Evolutionary conservation across 202 grass and related monocot genomes (phyloP), one percentile per base, ranked within the genome.

Genomic region (Digitaria exilis): DNA sequence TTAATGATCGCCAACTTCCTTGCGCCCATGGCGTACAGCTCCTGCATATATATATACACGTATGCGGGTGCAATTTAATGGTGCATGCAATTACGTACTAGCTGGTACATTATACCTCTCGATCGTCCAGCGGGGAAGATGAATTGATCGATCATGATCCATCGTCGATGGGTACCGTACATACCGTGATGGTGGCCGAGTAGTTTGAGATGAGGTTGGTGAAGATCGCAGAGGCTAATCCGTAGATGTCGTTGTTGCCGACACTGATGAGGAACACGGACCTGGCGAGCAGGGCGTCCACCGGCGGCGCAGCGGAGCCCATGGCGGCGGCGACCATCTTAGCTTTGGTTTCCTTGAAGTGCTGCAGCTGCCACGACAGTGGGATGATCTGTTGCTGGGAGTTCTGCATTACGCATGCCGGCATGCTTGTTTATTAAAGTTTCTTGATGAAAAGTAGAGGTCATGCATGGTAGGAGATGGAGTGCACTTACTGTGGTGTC

Each of bases 231-330:
- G 17, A 26, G 1, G 58, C 71, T 5, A 88, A 14, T 9, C n/a
- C 54, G 41, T 46, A 79, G 10, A 91, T 0, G 71, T 89, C 83
- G 35, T 94, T 94, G 69, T 57, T 59, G 15, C 83, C 85, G 21
- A 24, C 3, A 8, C 83, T 61, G 15, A 93, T 3, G 77, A 88
- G 76, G 70, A 90, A 88, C 63, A 90, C 16, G 24, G 85, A 93
- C 41, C 15, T 62, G 28, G 28, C 45, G 29, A 90, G 32, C 31
- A 70, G 19, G 29, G 1, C 7, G 28, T 69, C 17, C 29, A 73
- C 65, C n/a, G n/a, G n/a, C n/a, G n/a, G n/a, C 4, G 15, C 19
- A 1, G 3, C 25, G 32, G n/a, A n/a, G n/a, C n/a, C n/a, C n/a
- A 7, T 7, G 37, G 37, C 37, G 37, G 2, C 55, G 1, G 34